Conservation (phyloP, 805 yeast species). For the Lachancea lanzarotensis region DNA sequence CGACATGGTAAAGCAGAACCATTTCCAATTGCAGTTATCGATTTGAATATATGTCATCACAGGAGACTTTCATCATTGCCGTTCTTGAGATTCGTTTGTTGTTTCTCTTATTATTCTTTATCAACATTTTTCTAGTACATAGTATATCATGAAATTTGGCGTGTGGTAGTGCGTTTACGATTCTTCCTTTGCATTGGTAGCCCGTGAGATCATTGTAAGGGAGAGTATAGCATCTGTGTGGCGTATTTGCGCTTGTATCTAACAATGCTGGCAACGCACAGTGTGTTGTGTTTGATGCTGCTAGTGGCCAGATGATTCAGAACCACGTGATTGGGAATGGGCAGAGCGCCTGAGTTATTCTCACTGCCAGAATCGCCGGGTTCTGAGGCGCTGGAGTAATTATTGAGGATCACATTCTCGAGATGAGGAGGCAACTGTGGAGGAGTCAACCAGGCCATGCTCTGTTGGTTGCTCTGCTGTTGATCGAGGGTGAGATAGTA, state of each 20-base stretch:
- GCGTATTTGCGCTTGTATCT: conserved; percentile 84
- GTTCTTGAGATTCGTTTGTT: too few relatives aligned
- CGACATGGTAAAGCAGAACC: too few relatives aligned
- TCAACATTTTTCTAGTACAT: neutral
- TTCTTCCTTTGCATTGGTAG: too few relatives aligned
- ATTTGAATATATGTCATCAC: too few relatives aligned
- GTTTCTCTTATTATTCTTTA: neutral
- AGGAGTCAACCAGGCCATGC: conserved; percentile 68
- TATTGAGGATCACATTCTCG: conserved; percentile 86
- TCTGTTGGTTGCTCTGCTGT: conserved; percentile 52
- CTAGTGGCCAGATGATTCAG: conserved; percentile 94
- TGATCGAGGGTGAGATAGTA: conserved; percentile 72
- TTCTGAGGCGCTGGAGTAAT: conserved; percentile 38
- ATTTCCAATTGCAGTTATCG: too few relatives aligned
- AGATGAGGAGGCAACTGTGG: conserved; percentile 96
- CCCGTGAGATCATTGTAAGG: conserved; percentile 41
- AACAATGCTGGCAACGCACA: conserved; percentile 88
- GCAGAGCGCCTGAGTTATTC: conserved; percentile 81
- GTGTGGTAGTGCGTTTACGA: too few relatives aligned
- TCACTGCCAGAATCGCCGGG: conserved; percentile 35
- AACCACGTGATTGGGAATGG: conserved; percentile 92
- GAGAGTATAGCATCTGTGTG: conserved; percentile 89
- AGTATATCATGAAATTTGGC: neutral
- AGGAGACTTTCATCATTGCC: too few relatives aligned
- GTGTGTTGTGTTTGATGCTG: conserved; percentile 84